Evolutionary conservation across 2,329 filamentous ascomycete species (phyloP).

Genomic region (Penicillium sp.): DNA sequence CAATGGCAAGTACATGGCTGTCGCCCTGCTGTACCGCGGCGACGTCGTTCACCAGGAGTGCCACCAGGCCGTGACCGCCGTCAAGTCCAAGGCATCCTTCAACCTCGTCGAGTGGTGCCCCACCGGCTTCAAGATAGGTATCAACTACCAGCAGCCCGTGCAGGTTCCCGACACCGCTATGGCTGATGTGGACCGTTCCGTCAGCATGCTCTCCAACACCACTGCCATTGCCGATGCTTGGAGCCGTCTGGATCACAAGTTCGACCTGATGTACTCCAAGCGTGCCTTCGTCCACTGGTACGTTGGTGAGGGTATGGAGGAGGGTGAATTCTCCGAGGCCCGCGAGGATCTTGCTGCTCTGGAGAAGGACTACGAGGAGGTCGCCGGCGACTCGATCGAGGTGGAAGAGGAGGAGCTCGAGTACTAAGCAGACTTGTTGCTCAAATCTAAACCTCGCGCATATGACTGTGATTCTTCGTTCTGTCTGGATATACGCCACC

Average conservation of each 20-base stretch:
- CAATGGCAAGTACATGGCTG: slow-evolving; percentile 72
- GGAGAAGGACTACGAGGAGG: slow-evolving; percentile 87
- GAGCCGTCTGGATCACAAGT: slow-evolving; percentile 68
- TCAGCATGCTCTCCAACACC: slow-evolving; percentile 69
- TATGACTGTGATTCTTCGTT: slow-evolving; percentile 9
- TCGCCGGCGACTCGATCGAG: slow-evolving; percentile 70
- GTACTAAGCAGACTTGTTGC: slow-evolving; percentile 33
- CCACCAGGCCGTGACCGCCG: slow-evolving; percentile 61
- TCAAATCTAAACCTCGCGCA: slow-evolving; percentile 3
- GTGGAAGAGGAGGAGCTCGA: slow-evolving; percentile 58
- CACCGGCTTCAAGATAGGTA: slow-evolving; percentile 71
- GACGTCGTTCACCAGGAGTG: slow-evolving; percentile 68
- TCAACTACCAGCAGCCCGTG: slow-evolving; percentile 66
- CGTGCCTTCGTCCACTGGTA: slow-evolving; percentile 74
- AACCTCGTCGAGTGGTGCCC: slow-evolving; percentile 72
- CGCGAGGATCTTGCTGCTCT: slow-evolving; percentile 83
- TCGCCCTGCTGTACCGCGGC: slow-evolving; percentile 68
- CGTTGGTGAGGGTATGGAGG: slow-evolving; percentile 90
- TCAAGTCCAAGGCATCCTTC: slow-evolving; percentile 68
- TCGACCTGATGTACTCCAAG: slow-evolving; percentile 73
- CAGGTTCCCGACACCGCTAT: slow-evolving; percentile 59
- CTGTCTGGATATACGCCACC: slow-evolving; percentile 13
- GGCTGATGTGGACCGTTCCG: slow-evolving; percentile 58
- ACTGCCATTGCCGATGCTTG: slow-evolving; percentile 70
- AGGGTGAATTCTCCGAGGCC: slow-evolving; percentile 86